Evolutionary conservation across 352 stramenopile genomes (phyloP).

Genomic region (Phytophthora cajani): DNA sequence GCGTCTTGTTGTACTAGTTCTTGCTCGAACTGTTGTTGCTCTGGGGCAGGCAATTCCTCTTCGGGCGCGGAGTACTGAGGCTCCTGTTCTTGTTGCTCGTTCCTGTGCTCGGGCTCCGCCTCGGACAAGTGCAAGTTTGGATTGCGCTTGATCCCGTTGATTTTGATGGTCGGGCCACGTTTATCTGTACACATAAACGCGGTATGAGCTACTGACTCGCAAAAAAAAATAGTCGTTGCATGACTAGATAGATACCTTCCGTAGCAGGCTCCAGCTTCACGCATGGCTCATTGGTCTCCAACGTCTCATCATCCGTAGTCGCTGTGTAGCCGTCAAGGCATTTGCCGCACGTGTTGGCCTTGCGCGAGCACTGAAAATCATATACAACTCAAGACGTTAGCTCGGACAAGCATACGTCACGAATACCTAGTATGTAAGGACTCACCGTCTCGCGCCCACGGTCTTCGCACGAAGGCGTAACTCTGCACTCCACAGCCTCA

Average conservation of each 20-base stretch:
- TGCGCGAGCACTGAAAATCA: slow-evolving; percentile 45
- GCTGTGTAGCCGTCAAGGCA: slow-evolving; percentile 62
- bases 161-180: slow-evolving; percentile 55
- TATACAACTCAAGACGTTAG: neutral
- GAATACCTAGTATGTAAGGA: neutral
- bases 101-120: slow-evolving; percentile 12
- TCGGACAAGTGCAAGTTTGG: slow-evolving; percentile 35
- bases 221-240: neutral
- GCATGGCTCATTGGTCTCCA: slow-evolving; percentile 49
- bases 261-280: slow-evolving; percentile 7
- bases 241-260: slow-evolving; percentile 19
- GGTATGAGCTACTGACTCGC: neutral
- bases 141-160: slow-evolving; percentile 75
- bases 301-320: slow-evolving; percentile 9
- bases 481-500: slow-evolving; percentile 60
- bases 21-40: slow-evolving; percentile 1
- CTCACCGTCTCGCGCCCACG: slow-evolving; percentile 61
- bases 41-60: neutral
- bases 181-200: slow-evolving; percentile 6
- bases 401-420: neutral
- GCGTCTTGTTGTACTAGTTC: slow-evolving; percentile 1
- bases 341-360: slow-evolving; percentile 70
- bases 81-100: slow-evolving; percentile 4
- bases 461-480: slow-evolving; percentile 51
- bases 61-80: neutral